Conservation (phyloP, 805 yeast genomes). For the Candida sithepensis region DNA sequence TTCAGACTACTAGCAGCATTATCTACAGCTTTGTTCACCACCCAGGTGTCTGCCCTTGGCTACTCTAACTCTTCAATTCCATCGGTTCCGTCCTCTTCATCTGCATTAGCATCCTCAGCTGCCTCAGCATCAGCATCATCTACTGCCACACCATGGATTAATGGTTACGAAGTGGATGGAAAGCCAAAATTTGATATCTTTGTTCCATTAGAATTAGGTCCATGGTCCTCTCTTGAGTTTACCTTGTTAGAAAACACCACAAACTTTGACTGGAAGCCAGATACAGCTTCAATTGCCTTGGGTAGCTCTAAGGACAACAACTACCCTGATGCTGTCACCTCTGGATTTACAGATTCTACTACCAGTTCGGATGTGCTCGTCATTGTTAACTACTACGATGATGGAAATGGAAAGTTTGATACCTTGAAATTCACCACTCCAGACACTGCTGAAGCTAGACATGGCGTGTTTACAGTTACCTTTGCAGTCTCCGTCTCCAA, state of each 20-base stretch:
- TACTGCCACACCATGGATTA: conserved; percentile 18
- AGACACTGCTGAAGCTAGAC: conserved; percentile 16
- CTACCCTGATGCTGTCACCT: conserved; percentile 1
- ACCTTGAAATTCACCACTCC: conserved; percentile 14
- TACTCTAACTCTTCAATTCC: background rate
- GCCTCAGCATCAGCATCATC: conserved; percentile 5
- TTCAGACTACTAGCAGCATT: background rate
- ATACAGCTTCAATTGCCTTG: conserved; percentile 8
- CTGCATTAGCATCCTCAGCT: conserved; percentile 9
- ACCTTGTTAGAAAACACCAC: conserved; percentile 13
- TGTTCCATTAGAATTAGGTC: conserved; percentile 21
- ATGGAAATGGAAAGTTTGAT: conserved; percentile 5
- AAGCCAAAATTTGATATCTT: conserved; percentile 16
- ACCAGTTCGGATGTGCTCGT: conserved; percentile 13
- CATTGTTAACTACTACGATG: conserved; percentile 4
- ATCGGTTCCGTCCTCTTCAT: conserved; percentile 4
- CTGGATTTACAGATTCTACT: conserved; percentile 10
- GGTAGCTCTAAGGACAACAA: conserved; percentile 6
- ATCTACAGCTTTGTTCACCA: background rate
- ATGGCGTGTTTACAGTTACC: conserved; percentile 18
- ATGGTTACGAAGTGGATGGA: conserved; percentile 14
- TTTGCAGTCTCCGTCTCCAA: conserved; percentile 17
- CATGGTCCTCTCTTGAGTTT: conserved; percentile 15
- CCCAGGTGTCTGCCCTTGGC: background rate
- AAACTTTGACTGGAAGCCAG: conserved; percentile 19